Base-by-base conservation (phyloP, 352 stramenopile species). In the Peronosclerospora sorghi region DNA sequence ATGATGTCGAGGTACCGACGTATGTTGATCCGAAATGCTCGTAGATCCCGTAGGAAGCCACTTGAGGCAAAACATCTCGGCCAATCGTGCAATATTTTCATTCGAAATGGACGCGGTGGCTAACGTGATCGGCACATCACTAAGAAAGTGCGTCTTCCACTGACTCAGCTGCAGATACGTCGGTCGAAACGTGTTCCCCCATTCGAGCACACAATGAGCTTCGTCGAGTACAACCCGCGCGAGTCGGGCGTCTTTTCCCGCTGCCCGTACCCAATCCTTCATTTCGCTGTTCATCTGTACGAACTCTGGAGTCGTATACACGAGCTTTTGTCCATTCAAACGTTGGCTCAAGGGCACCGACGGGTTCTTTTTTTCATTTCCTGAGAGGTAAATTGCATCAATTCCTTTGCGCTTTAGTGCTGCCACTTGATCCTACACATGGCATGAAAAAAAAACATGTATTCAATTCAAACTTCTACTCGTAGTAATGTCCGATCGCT, bases 281-380 rank as follows among this genome's bases (percentile, higher is more conserved):
- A 83, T 86, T 50, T 74, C 59, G 0, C 24, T 34, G 41, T 91
- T 91, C 39, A 77, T 59, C 20, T 76, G 56, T 8, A 91, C 45
- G 40, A 83, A 86, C 62, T 91, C 78, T 3, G 78, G 78, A 12
- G 78, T 91, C 50, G 76, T 83, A 57, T 91, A 91, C 27, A 91
- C 55, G 10, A 91, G 58, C 15, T 51, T 57, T 41, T 68, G 57
- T n/a, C 59, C 51, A 28, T n/a, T 14, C 20, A 86, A 48, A 26
- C 72, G 41, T 20, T 74, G 54, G 2, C n/a, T 39, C 7, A 83
- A 51, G 13, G 69, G 44, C 8, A 43, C 32, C 0, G 45, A 32
- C 0, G 3, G 3, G 21, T 52, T 59, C 18, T 48, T 60, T 41
- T 39, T 52, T 1, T 58, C 51, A 0, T 63, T 64, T 7, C 53